Percentiles rank a stretch among this genome's conserved stretches.
phyloP scores from a whole-genome alignment of 345 rosid species.

The Populus tremula region DNA sequence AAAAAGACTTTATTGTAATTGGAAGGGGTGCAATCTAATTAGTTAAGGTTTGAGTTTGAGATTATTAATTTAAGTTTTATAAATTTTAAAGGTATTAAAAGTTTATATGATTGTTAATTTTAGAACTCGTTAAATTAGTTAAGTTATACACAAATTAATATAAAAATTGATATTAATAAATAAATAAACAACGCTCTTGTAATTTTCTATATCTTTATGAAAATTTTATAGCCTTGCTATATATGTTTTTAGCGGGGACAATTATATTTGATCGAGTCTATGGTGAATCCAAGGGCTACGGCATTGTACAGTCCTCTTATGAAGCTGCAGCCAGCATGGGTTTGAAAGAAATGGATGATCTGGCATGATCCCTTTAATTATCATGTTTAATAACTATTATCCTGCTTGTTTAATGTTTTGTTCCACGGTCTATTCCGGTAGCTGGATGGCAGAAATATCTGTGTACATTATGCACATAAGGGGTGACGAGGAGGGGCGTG shows the following conservation, averaged over 20 bases:
- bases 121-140: too few species aligned
- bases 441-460: constrained; percentile 65
- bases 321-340: constrained; percentile 59
- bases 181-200: too few species aligned
- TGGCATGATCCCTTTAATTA: constrained; percentile 32
- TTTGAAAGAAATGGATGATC: constrained; percentile 57
- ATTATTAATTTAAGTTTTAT: too few species aligned
- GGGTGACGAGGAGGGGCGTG: constrained; percentile 7
- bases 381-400: background rate
- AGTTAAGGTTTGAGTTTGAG: accelerated
- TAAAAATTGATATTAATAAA: too few species aligned
- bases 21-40: too few species aligned
- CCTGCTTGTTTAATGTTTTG: background rate
- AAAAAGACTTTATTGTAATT: too few species aligned
- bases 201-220: background rate
- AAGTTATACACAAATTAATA: too few species aligned
- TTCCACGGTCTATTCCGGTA: constrained; percentile 31
- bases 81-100: too few species aligned
- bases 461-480: constrained; percentile 50
- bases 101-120: too few species aligned
- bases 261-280: constrained; percentile 63
- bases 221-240: background rate
- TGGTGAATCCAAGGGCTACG: constrained; percentile 73
- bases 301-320: constrained; percentile 56
- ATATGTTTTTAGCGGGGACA: constrained; percentile 34